A percentile compares a stretch with the other conserved stretches of the same genome.
Conservation (phyloP, 257 asterid species). For the Coffea canephora region DNA sequence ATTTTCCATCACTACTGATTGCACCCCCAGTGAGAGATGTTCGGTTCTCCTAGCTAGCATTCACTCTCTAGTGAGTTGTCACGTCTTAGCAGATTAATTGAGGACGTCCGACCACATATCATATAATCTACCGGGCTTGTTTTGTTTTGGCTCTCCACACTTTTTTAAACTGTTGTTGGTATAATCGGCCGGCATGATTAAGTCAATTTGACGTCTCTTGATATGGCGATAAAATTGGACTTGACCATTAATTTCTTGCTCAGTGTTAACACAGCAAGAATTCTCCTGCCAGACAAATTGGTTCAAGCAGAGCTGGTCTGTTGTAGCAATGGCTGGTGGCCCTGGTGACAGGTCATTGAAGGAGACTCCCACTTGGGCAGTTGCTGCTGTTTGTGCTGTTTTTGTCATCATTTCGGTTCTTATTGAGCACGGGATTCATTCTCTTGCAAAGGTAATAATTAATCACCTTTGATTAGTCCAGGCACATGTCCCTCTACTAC, state of each 20-base stretch:
- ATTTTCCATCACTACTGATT: neutral
- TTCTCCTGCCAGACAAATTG: neutral
- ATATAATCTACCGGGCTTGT: neutral
- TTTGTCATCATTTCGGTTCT: constrained; percentile 53
- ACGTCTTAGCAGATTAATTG: neutral
- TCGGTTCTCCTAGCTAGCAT: constrained; percentile 4
- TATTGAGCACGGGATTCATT: constrained; percentile 67
- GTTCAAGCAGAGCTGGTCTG: neutral
- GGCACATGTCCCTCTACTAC: neutral
- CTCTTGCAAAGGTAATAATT: constrained; percentile 51
- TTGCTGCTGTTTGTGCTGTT: constrained; percentile 64
- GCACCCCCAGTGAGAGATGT: neutral
- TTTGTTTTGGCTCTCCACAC: neutral
- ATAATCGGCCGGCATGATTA: constrained; percentile 2
- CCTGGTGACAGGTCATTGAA: constrained; percentile 51
- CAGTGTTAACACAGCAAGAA: too few relatives aligned
- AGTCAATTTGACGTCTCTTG: neutral
- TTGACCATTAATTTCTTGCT: neutral
- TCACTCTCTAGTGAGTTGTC: neutral
- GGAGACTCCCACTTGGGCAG: constrained; percentile 85
- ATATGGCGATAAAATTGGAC: neutral
- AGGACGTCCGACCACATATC: neutral
- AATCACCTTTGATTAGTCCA: neutral
- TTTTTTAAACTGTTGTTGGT: neutral
- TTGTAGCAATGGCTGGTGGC: constrained; percentile 26